Conservation (phyloP, 1,284 basidiomycete species). For the Cystobasidium slooffiae region DNA sequence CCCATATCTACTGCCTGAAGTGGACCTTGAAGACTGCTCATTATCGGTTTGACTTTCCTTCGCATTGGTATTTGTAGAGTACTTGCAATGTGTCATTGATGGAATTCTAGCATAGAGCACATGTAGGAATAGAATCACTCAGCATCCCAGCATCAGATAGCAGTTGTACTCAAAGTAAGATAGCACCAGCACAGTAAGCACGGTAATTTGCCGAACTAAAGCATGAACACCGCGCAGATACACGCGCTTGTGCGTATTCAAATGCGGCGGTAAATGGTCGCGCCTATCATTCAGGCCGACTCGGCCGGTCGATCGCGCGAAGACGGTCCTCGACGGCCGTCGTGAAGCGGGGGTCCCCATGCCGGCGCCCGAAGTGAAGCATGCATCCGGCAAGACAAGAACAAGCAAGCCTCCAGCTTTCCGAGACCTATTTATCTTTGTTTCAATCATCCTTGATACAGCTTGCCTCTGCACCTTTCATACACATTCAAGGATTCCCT, state of each 20-base stretch:
- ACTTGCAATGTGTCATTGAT: too few species aligned
- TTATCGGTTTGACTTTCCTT: background rate
- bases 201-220: background rate
- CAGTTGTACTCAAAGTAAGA: too few species aligned
- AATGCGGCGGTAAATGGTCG: background rate
- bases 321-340: conserved; percentile 12
- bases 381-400: background rate
- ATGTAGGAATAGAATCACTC: too few species aligned
- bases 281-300: conserved; percentile 4
- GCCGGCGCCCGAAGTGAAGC: background rate
- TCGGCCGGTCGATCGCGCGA: background rate
- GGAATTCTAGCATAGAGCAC: too few species aligned
- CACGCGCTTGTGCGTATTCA: background rate
- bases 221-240: background rate
- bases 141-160: too few species aligned
- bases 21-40: background rate
- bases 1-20: background rate
- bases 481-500: background rate
- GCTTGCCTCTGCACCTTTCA: conserved; percentile 14
- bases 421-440: background rate
- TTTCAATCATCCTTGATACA: background rate
- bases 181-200: too few species aligned
- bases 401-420: too few species aligned
- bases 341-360: background rate
- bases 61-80: too few species aligned